These are phyloP conservation scores for Sporisorium graminicola DNA, from an alignment of 1,284 basidiomycete genomes.

Conservation along the genomic window DNA sequence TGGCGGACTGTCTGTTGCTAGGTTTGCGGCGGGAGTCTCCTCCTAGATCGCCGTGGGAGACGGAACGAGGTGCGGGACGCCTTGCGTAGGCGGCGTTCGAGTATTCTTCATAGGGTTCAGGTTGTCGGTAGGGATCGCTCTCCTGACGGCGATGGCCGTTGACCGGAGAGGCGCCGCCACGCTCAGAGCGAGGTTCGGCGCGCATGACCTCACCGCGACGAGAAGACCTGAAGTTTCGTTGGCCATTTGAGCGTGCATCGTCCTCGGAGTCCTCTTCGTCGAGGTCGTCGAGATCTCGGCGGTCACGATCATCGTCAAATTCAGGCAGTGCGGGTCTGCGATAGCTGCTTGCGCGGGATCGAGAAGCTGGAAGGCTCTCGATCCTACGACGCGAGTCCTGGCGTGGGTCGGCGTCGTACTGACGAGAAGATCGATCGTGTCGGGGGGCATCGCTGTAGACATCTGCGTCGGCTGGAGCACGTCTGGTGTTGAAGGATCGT, in stretches of 20 bases:
- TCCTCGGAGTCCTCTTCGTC: slow-evolving; percentile 27
- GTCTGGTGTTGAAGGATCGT: slow-evolving; percentile 33
- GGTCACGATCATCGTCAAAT: slow-evolving; percentile 22
- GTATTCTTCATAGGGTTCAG: slow-evolving; percentile 45
- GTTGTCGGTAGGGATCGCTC: slow-evolving; percentile 32
- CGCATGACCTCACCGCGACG: slow-evolving; percentile 3
- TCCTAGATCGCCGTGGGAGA: slow-evolving; percentile 21
- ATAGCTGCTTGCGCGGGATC: slow-evolving; percentile 16
- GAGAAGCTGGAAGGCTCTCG: slow-evolving; percentile 24
- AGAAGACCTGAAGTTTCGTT: slow-evolving; percentile 18
- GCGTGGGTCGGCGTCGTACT: slow-evolving; percentile 18
- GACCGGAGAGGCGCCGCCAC: slow-evolving; percentile 2
- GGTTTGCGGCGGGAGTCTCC: slow-evolving; percentile 19
- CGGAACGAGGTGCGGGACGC: slow-evolving; percentile 14
- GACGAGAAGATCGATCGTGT: slow-evolving; percentile 15
- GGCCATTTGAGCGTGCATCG: slow-evolving; percentile 12
- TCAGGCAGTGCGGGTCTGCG: slow-evolving; percentile 34
- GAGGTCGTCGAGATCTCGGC: slow-evolving; percentile 29
- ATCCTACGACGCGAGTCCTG: slow-evolving; percentile 22
- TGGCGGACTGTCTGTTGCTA: not conserved
- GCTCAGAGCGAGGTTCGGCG: slow-evolving; percentile 17
- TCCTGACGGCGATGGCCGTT: slow-evolving; percentile 31
- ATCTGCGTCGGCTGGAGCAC: slow-evolving; percentile 12
- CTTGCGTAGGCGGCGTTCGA: slow-evolving; percentile 26
- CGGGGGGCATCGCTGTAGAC: slow-evolving; percentile 18